Conservation (phyloP, 2,329 filamentous ascomycete species). For the Teratosphaeria viscida region DNA sequence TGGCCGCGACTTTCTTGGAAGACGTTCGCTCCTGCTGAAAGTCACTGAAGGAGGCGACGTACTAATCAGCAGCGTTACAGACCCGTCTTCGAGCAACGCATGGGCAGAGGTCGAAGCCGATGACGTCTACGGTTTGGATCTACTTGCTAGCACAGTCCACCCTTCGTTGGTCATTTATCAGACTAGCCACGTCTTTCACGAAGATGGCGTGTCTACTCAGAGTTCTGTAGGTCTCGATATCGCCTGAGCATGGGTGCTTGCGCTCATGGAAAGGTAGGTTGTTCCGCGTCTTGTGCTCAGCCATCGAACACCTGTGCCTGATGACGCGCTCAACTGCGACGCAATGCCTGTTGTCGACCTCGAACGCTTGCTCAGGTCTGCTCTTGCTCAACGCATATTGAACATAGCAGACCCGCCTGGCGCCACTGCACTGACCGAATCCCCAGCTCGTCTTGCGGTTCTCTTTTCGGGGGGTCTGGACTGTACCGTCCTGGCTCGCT, state of each 20-base stretch:
- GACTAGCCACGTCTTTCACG: not conserved
- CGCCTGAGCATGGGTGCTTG: conserved; percentile 5
- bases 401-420: conserved; percentile 46
- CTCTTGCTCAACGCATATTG: conserved; percentile 35
- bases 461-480: conserved; percentile 93
- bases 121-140: conserved; percentile 61
- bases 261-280: conserved; percentile 26
- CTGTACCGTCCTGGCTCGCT: conserved; percentile 74
- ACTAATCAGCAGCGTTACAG: conserved; percentile 61
- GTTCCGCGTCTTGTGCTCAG: conserved; percentile 22
- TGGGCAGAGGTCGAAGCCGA: conserved; percentile 81
- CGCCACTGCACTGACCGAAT: not conserved
- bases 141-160: conserved; percentile 25
- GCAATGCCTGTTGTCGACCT: conserved; percentile 16
- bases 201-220: not conserved
- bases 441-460: conserved; percentile 54
- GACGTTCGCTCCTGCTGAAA: conserved; percentile 63
- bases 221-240: conserved; percentile 12
- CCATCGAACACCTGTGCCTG: conserved; percentile 7
- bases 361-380: conserved; percentile 14
- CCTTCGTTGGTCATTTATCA: not conserved
- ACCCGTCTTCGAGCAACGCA: conserved; percentile 33
- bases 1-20: conserved; percentile 76
- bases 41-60: conserved; percentile 43
- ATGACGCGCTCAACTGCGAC: conserved; percentile 5